Evolutionary conservation across 192 early-diverging fungal species (phyloP), one percentile per base, ranked within the genome.

Genomic region (Kappamyces sp.): DNA sequence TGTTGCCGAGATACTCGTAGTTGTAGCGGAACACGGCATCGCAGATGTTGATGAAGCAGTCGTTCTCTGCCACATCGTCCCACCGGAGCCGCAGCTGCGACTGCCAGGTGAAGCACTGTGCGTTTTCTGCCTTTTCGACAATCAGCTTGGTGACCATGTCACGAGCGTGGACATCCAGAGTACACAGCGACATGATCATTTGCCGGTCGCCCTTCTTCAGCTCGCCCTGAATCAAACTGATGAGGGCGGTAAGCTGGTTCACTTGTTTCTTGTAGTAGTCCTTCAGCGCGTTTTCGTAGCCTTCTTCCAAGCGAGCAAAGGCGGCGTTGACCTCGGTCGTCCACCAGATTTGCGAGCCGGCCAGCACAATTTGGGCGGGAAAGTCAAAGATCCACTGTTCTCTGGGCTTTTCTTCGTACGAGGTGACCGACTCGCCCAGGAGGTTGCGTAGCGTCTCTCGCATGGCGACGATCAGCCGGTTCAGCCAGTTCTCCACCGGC

Each of bases 221-320:
- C 13, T 83, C 78, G 5, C 83, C 83, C 62, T 84, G 83, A 74
- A 84, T 84, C 41, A 85, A 61, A 8, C 60, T 66, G 55, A 85
- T 85, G 6, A 85, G 67, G 3, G 80, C 75, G 9, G 80, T 83
- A 5, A 85, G 63, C 64, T 85, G 83, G 51, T 82, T 82, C 54
- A 79, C 77, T 61, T 85, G 83, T 66, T 85, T 85, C 61, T 84
- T 85, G 73, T 82, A 84, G 71, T 85, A 85, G 53, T 85, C 83
- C 57, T 85, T 85, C 52, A 85, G 60, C 2, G 79, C 65, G 65
- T 85, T 85, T 65, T 85, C 83, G 61, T 85, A 85, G 6, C 83
- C 83, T 54, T 85, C 83, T 64, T 85, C 83, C 7, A 85, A 59
- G 1, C 83, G 61, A 31, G 70, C 58, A 60, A 85, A 85, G 0